Conservation (phyloP, 805 yeast species). For the Schizosaccharomyces japonicus region DNA sequence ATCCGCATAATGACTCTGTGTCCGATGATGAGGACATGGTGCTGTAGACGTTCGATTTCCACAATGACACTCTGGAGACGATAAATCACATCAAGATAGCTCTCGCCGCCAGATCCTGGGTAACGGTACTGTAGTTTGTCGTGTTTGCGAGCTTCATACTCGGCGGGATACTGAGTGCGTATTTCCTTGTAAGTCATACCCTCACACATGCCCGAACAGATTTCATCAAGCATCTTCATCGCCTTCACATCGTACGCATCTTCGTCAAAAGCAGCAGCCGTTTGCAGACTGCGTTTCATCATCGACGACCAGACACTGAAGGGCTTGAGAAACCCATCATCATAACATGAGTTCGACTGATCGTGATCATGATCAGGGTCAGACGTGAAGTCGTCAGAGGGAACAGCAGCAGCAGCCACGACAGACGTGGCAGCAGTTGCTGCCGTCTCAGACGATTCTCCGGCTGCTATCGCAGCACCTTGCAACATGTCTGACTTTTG, state of each 20-base stretch:
- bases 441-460: neutral
- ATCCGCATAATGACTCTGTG: slow-evolving; percentile 84
- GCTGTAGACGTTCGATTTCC: slow-evolving; percentile 77
- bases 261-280: slow-evolving; percentile 56
- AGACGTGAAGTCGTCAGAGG: neutral
- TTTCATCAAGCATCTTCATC: slow-evolving; percentile 78
- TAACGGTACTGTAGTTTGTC: slow-evolving; percentile 71
- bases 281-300: slow-evolving; percentile 54
- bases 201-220: slow-evolving; percentile 81
- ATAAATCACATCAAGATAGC: slow-evolving; percentile 78
- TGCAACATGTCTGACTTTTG: neutral
- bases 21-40: slow-evolving; percentile 58
- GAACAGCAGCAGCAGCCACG: too few relatives aligned
- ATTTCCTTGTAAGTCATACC: slow-evolving; percentile 84
- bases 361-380: neutral
- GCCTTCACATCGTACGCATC: slow-evolving; percentile 54
- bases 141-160: slow-evolving; percentile 47
- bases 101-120: slow-evolving; percentile 95
- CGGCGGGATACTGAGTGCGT: slow-evolving; percentile 45
- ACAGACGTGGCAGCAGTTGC: neutral
- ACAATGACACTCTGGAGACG: slow-evolving; percentile 73
- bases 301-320: slow-evolving; percentile 87
- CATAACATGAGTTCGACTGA: too few relatives aligned
- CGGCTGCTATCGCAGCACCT: neutral
- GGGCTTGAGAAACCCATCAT: too few relatives aligned